Evolutionary conservation across 1,284 basidiomycete species (phyloP).

Genomic region (Wolfiporia cocos): DNA sequence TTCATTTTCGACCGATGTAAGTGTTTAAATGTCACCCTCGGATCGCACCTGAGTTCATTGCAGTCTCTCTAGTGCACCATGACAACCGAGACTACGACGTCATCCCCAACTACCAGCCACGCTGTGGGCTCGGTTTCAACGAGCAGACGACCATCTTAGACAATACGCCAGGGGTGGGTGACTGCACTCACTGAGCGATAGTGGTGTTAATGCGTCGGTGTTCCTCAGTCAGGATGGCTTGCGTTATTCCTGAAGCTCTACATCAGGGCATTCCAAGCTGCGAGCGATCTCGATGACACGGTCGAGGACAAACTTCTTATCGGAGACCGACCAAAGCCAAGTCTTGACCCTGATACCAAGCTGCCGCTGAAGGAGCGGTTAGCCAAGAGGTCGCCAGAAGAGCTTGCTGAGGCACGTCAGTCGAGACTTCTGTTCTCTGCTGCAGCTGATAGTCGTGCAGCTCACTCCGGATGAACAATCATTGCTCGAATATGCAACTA

Average conservation of each 20-base stretch:
- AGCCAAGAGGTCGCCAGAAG: conserved; percentile 40
- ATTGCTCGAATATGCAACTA: conserved; percentile 52
- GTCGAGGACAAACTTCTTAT: conserved; percentile 75
- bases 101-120: conserved; percentile 73
- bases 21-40: conserved; percentile 16
- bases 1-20: conserved; percentile 75
- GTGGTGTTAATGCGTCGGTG: neutral
- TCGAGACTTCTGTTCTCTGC: neutral
- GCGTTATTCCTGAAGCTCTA: conserved; percentile 67
- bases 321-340: conserved; percentile 70
- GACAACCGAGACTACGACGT: conserved; percentile 82
- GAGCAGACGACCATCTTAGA: conserved; percentile 64
- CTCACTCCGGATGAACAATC: conserved; percentile 55
- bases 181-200: neutral
- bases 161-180: conserved; percentile 53
- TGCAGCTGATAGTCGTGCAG: conserved; percentile 17
- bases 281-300: conserved; percentile 69
- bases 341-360: conserved; percentile 40
- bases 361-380: conserved; percentile 54
- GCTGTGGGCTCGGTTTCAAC: conserved; percentile 40
- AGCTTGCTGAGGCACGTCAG: conserved; percentile 45
- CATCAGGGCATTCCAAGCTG: conserved; percentile 67
- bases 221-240: conserved; percentile 59
- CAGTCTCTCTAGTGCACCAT: conserved; percentile 45
- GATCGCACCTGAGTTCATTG: conserved; percentile 1